Base-by-base conservation (phyloP, 176 grass and related monocot genomes). In the Paspalum vaginatum region DNA sequence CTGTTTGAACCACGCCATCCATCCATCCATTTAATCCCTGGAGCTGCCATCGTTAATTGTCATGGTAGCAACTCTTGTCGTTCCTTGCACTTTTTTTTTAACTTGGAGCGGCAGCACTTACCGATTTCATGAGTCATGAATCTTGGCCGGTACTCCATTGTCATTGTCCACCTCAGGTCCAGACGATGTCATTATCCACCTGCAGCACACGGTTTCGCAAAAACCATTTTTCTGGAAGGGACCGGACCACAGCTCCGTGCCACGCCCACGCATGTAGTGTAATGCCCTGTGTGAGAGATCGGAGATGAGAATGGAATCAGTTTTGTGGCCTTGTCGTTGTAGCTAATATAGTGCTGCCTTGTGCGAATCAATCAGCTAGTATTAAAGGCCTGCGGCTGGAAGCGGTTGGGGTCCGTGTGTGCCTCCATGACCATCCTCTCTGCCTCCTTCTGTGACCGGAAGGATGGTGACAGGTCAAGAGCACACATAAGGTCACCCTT, bases 371-470 rank as follows among this genome's bases (percentile, higher is more conserved):
- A 20, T 54, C 52, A 21, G 3, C 15, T 52, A 45, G 6, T 27
- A 61, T 1, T 59, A 26, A 43, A 43, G 42, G 42, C 42, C 42
- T 74, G 41, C 37, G 25, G 40, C 64, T 46, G 37, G 70, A 81
- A 61, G 8, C 57, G 1, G 70, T 76, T 76, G 21, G 46, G 71
- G 76, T 77, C 21, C 32, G 6, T 76, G 54, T 81, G 84, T 87
- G 32, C 44, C 3, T 62, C 44, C 71, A 32, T 76, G 78, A 26
- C 32, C 70, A 51, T 25, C 11, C 56, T 12, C 63, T 39, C 75
- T 71, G 66, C 66, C 27, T 43, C 77, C 10, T 78, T 2, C 37
- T 14, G 18, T 9, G 55, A 58, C 22, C 22, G 55, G 42, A 43
- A 43, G n/a, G n/a, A 58, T 11, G n/a, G 55, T 58, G 9, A 58